These are phyloP conservation scores for Colletotrichum tofieldiae DNA, from an alignment of 2,329 filamentous ascomycete genomes.

Conservation along the genomic window DNA sequence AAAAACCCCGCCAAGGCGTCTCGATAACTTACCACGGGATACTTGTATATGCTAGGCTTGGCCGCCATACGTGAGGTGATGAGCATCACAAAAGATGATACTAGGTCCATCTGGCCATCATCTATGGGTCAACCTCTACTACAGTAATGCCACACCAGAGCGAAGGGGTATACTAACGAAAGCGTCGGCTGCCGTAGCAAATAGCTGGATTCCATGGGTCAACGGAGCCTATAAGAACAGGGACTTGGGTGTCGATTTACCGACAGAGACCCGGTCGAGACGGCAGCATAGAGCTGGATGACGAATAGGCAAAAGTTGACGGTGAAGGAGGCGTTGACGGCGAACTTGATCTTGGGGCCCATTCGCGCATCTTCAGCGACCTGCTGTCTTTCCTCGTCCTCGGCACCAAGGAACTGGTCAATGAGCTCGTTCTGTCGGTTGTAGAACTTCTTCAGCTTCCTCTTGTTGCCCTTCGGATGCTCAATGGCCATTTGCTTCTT, in stretches of 20 bases:
- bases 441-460: constrained; percentile 63
- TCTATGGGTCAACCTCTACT: constrained; percentile 42
- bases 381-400: constrained; percentile 68
- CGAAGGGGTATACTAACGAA: constrained; percentile 60
- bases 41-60: constrained; percentile 73
- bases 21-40: constrained; percentile 65
- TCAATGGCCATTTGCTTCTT: constrained; percentile 64
- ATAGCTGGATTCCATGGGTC: constrained; percentile 57
- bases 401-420: constrained; percentile 68
- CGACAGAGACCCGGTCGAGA: constrained; percentile 72
- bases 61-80: constrained; percentile 72
- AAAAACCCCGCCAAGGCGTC: background rate
- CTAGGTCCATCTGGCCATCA: constrained; percentile 68
- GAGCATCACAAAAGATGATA: constrained; percentile 76
- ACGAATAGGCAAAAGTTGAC: constrained; percentile 70
- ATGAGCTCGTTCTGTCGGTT: constrained; percentile 64
- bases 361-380: constrained; percentile 67
- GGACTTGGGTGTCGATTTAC: constrained; percentile 23
- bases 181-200: constrained; percentile 77
- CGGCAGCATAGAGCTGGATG: constrained; percentile 72
- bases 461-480: constrained; percentile 62
- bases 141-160: background rate
- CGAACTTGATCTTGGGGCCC: constrained; percentile 67
- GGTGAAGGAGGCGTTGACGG: constrained; percentile 66
- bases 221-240: constrained; percentile 20